These are phyloP conservation scores for Psidium guajava DNA, from an alignment of 345 rosid species.

Conservation along the genomic window DNA sequence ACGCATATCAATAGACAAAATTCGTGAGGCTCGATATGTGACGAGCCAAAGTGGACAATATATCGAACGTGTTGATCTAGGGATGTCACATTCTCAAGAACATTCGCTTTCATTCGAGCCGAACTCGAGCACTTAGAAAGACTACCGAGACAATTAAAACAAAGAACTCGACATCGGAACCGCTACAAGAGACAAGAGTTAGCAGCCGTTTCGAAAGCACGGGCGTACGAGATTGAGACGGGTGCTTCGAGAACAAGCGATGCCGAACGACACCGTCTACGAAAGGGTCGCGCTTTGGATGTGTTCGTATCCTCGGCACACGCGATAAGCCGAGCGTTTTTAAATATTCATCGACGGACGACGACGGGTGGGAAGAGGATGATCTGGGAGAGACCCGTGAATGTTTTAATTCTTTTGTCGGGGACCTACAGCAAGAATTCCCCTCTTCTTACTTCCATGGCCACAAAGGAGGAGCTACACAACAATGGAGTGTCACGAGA, in stretches of 20 bases:
- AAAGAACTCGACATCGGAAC: no score
- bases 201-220: no score
- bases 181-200: no score
- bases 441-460: slow-evolving; percentile 7
- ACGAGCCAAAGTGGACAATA: no score
- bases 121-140: no score
- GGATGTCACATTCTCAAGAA: no score
- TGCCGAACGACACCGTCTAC: neutral
- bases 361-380: neutral
- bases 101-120: no score
- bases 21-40: no score
- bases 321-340: neutral
- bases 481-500: slow-evolving; percentile 80
- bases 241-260: neutral
- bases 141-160: no score
- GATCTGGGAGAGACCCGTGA: slow-evolving; percentile 23
- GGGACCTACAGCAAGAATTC: slow-evolving; percentile 6
- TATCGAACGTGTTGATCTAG: no score
- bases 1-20: no score
- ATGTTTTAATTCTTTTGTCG: slow-evolving; percentile 27
- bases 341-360: neutral
- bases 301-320: neutral
- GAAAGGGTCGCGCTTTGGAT: neutral
- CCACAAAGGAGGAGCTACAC: slow-evolving; percentile 20
- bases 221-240: neutral